These are phyloP conservation scores for Colletotrichum sp. DNA, from an alignment of 2,329 filamentous ascomycete species.

Conservation along the genomic window DNA sequence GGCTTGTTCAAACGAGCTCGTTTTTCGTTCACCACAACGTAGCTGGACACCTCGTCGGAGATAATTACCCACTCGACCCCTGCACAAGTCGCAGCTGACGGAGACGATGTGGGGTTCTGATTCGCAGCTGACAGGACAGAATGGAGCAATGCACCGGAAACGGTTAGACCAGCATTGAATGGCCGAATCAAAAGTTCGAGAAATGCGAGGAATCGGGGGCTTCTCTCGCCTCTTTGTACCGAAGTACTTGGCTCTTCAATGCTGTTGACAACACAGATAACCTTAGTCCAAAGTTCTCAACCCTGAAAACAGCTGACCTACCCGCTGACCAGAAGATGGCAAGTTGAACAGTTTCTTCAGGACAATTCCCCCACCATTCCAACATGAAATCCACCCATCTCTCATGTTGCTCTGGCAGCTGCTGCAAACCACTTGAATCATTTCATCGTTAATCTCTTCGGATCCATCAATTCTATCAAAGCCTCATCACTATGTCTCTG, in stretches of 20 bases:
- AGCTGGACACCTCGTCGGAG: not conserved
- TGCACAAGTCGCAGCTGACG: not conserved
- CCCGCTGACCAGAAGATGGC: not conserved
- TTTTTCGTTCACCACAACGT: not conserved
- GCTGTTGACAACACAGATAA: not conserved
- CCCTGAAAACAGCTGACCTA: not conserved
- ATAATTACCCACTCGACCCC: not conserved
- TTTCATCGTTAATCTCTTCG: not conserved
- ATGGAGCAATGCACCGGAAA: not conserved
- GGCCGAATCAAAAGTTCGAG: not conserved
- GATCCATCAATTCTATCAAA: not conserved
- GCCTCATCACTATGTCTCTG: not conserved
- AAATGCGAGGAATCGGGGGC: not conserved
- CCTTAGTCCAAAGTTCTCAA: not conserved
- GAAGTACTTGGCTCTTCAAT: not conserved
- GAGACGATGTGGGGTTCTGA: not conserved
- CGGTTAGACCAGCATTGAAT: not conserved
- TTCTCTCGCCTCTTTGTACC: not conserved
- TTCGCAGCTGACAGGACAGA: not conserved
- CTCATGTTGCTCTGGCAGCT: not conserved
- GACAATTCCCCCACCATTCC: not conserved
- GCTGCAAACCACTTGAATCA: not conserved
- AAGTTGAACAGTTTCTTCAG: not conserved
- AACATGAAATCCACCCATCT: not conserved
- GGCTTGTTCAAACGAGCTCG: not conserved